These are phyloP conservation scores for Colletotrichum falcatum DNA, from an alignment of 2,329 filamentous ascomycete genomes.

Conservation along the genomic window DNA sequence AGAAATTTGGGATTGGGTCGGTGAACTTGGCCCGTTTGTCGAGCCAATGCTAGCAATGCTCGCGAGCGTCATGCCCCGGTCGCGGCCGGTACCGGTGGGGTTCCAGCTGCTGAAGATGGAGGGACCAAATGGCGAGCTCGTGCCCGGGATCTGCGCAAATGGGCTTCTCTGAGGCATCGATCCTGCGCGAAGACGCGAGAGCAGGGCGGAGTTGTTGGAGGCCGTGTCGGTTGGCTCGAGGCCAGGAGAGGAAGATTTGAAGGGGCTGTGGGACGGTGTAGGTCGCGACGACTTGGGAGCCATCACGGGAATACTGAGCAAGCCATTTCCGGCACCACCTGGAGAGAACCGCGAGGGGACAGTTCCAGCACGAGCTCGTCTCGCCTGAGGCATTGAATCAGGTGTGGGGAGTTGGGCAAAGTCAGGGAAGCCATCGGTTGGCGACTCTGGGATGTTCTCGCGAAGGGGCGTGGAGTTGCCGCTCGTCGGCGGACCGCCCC, in stretches of 20 bases:
- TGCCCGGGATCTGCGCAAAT: slow-evolving; percentile 65
- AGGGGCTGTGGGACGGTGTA: slow-evolving; percentile 89
- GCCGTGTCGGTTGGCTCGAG: slow-evolving; percentile 60
- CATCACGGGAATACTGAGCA: slow-evolving; percentile 66
- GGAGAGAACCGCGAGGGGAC: slow-evolving; percentile 95
- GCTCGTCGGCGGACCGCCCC: slow-evolving; percentile 96
- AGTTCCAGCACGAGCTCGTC: slow-evolving; percentile 91
- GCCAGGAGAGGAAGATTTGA: slow-evolving; percentile 75
- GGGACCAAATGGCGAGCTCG: slow-evolving; percentile 81
- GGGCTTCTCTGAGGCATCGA: slow-evolving; percentile 92
- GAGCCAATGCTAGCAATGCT: slow-evolving; percentile 89
- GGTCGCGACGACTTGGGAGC: slow-evolving; percentile 85
- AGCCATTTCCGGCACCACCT: slow-evolving; percentile 72
- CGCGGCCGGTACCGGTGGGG: slow-evolving; percentile 72
- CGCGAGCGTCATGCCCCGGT: slow-evolving; percentile 86
- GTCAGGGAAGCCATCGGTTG: slow-evolving; percentile 94
- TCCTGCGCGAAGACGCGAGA: slow-evolving; percentile 89
- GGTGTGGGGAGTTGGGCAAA: slow-evolving; percentile 79
- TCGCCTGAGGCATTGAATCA: slow-evolving; percentile 73
- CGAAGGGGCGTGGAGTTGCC: slow-evolving; percentile 96
- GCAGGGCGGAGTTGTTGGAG: slow-evolving; percentile 75
- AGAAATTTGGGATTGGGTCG: slow-evolving; percentile 86
- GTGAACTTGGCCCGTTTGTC: slow-evolving; percentile 84
- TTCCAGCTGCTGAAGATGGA: slow-evolving; percentile 90
- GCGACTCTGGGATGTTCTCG: slow-evolving; percentile 97